Evolutionary conservation across 176 grass and related monocot species (phyloP), one percentile per base, ranked within the genome.

Genomic region (Oryza coarctata): DNA sequence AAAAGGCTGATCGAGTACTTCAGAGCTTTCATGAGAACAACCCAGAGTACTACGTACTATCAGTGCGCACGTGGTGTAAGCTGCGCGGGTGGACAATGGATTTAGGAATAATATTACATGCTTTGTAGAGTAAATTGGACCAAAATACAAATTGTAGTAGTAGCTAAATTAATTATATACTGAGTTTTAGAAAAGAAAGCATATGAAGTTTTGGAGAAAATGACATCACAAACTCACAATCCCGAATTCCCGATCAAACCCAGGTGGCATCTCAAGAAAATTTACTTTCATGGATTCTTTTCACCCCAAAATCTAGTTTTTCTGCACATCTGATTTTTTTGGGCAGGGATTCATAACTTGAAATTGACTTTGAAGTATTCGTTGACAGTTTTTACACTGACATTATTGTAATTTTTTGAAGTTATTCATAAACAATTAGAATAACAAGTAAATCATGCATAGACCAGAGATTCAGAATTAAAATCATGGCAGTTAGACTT

Each of bases 11-110:
- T 67, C 15, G 74, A 73, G 52, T 55, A 23, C 25, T 60, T 60
- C 74, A 29, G 58, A 25, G 60, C 79, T 77, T 71, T 71, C 86
- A 38, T 3, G 20, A 77, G 23, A 40, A 33, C 36, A 71, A n/a
- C 66, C 38, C 18, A 5, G 45, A 23, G 13, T 52, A n/a, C n/a
- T 20, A 31, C 8, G 11, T 35, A 52, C 43, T 18, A 60, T 60
- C 22, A 25, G 22, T 23, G 52, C n/a, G 2, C n/a, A 25, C 20
- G 50, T 55, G 52, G 64, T 7, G 43, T 28, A 69, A 3, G 22
- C 52, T 38, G 63, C 64, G 32, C 18, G 33, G 13, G 23, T 29
- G 6, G 32, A 40, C 66, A 71, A 13, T 13, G 44, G 20, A 38
- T 38, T 68, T 80, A 55, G 44, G 78, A 20, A n/a, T n/a, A n/a